These are phyloP conservation scores for Fistulina hepatica DNA, from an alignment of 1,284 basidiomycete genomes.

Conservation along the genomic window DNA sequence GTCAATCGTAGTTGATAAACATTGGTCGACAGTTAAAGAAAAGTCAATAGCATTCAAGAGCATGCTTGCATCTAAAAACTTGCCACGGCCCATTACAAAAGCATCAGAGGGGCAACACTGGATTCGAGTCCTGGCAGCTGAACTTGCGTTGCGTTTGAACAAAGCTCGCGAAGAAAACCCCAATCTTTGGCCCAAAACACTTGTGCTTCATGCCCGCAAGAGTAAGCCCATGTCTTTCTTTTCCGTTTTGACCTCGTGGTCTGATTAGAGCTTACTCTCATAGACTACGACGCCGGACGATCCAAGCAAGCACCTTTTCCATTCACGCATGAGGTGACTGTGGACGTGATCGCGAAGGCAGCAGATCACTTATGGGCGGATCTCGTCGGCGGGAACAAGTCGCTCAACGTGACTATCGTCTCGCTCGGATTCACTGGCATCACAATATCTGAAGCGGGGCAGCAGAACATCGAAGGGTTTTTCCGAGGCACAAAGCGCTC, in stretches of 20 bases:
- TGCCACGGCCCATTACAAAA: slow-evolving; percentile 66
- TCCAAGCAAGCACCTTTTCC: slow-evolving; percentile 83
- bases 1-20: background rate
- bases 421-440: slow-evolving; percentile 78
- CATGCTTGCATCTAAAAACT: slow-evolving; percentile 91
- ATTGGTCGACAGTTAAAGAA: slow-evolving; percentile 60
- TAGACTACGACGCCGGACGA: slow-evolving; percentile 56
- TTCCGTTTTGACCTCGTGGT: slow-evolving; percentile 2
- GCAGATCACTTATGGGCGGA: slow-evolving; percentile 87
- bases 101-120: slow-evolving; percentile 75
- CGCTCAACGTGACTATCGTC: slow-evolving; percentile 64
- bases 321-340: slow-evolving; percentile 59
- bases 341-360: slow-evolving; percentile 68
- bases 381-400: slow-evolving; percentile 40
- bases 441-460: slow-evolving; percentile 70
- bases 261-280: slow-evolving; percentile 9
- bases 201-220: slow-evolving; percentile 70
- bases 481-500: slow-evolving; percentile 34
- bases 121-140: slow-evolving; percentile 85
- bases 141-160: slow-evolving; percentile 74
- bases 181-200: slow-evolving; percentile 85
- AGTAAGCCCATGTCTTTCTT: slow-evolving; percentile 31
- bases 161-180: slow-evolving; percentile 69
- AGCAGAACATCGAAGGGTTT: slow-evolving; percentile 82
- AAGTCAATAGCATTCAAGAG: slow-evolving; percentile 76